Evolutionary conservation across 2,329 filamentous ascomycete genomes (phyloP).

Genomic region (Furcasterigmium furcatum): DNA sequence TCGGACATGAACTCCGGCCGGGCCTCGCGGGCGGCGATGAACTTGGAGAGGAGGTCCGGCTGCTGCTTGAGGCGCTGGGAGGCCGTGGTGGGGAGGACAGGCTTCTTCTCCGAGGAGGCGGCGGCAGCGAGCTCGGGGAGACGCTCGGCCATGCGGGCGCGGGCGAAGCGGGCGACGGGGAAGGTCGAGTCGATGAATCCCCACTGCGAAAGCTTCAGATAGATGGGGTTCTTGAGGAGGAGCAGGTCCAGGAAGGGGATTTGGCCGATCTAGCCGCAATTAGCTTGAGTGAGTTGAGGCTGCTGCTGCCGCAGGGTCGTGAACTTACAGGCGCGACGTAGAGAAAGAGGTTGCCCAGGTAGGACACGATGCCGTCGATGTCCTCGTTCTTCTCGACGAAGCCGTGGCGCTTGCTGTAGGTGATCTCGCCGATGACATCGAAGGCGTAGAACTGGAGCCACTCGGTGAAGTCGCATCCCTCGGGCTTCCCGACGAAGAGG

Average conservation of each 20-base stretch:
- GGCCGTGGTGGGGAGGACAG: conserved; percentile 32
- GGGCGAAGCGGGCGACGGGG: conserved; percentile 70
- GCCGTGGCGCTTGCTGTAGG: conserved; percentile 71
- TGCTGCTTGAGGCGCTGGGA: conserved; percentile 33
- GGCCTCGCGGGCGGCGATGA: conserved; percentile 64
- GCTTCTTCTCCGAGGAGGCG: conserved; percentile 18
- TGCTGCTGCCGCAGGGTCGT: not conserved
- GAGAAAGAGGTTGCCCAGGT: conserved; percentile 61
- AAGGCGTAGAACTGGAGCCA: conserved; percentile 84
- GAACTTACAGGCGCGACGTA: conserved; percentile 65
- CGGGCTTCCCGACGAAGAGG: conserved; percentile 42
- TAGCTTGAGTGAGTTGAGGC: not conserved
- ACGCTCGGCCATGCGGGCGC: conserved; percentile 63
- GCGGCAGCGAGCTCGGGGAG: conserved; percentile 37
- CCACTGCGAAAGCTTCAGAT: conserved; percentile 63
- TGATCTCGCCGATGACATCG: conserved; percentile 76
- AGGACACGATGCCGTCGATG: conserved; percentile 69
- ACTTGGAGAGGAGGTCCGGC: conserved; percentile 67
- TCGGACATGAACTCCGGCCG: conserved; percentile 72
- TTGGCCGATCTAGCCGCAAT: conserved; percentile 59
- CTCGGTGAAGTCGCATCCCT: conserved; percentile 60
- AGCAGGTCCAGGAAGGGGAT: conserved; percentile 69
- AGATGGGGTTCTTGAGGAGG: conserved; percentile 72
- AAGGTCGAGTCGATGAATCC: conserved; percentile 67
- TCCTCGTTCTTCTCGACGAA: conserved; percentile 74